Base-by-base conservation (phyloP, 2,329 filamentous ascomycete genomes). In the Myriosclerotinia curreyana region DNA sequence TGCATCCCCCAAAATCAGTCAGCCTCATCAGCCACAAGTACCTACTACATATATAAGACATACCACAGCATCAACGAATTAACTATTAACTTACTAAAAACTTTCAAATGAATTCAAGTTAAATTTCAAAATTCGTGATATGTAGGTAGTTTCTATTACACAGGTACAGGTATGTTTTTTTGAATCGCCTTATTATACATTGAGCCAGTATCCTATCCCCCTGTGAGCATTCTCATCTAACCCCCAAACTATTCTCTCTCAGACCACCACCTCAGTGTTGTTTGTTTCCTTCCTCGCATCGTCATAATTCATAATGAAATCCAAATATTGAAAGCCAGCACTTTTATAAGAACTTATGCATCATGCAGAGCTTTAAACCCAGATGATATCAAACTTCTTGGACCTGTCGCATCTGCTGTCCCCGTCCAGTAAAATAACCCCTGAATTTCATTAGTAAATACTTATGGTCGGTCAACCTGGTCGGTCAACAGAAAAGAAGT, bases 381-480 rank as follows among this genome's bases (percentile, higher is more conserved):
- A 22, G 84, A 78, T 54, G 82, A 80, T 65, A 87, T 78, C 62
- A 87, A 75, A 71, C 84, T 87, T 60, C 84, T 79, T 60, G 82
- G 80, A 66, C 79, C 81, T 61, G 84, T 81, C 69, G 83, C 82
- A 77, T 95, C 91, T 3, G 84, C 86, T 17, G 88, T 87, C n/a
- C 86, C 89, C 61, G 88, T 86, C 88, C 89, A 93, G 76, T 93
- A 95, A 75, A 92, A 94, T 11, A 95, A 76, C 0, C 91, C 91
- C 84, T 86, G 69, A 5, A 22, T 11, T 25, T 6, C 9, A 48
- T 62, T 31, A 62, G 60, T 31, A 56, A 62, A 25, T 22, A 25
- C 31, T 4, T 2, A 56, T 38, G 15, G 2, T 22, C n/a, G 12
- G 20, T 46, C 42, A 25, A 38, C 17, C n/a, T 38, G 15, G 2